Base-by-base conservation (phyloP, 148 eudicot genomes). In the Bassia scoparia region DNA sequence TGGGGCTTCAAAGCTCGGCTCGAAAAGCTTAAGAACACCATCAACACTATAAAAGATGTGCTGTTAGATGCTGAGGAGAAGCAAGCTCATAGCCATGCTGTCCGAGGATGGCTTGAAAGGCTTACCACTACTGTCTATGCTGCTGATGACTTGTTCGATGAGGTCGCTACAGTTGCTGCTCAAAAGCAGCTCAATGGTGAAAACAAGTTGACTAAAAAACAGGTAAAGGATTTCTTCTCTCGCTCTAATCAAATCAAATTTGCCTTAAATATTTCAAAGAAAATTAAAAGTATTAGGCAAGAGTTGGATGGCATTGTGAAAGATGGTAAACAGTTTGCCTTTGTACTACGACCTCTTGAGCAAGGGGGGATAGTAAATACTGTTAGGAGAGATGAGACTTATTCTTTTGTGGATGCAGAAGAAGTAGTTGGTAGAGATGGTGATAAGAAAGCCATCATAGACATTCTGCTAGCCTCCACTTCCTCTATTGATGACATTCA, bases 61-160 rank as follows among this genome's bases (percentile, higher is more conserved):
- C 73, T 81, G 31, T 37, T 61, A 43, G 81, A 81, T 73, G 87
- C 81, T 61, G 82, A 78, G 67, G 76, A 76, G 55, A 72, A 20
- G 70, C 76, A 81, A 48, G 31, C 35, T 15, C 61, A 75, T 33
- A 71, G 73, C 67, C 74, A 29, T 26, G 21, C 41, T 20, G 54
- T 81, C 1, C 29, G 29, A 5, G 62, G 33, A 50, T 81, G 80
- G 80, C 75, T 79, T 30, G 76, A 68, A 7, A 74, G 72, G 75
- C 85, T 83, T 10, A 60, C 61, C 35, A 37, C 49, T 18, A 78
- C 35, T 3, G 64, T 79, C 3, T 77, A 79, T 50, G 59, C 21
- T 24, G 79, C 67, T 4, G 82, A 79, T 41, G 82, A 76, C 50
- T 26, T 76, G 58, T 44, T 77, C 12, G 79, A 80, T 44, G 81